Evolutionary conservation across 371 early-diverging fungal genomes (phyloP).

Genomic region (Syncephalastrum racemosum): DNA sequence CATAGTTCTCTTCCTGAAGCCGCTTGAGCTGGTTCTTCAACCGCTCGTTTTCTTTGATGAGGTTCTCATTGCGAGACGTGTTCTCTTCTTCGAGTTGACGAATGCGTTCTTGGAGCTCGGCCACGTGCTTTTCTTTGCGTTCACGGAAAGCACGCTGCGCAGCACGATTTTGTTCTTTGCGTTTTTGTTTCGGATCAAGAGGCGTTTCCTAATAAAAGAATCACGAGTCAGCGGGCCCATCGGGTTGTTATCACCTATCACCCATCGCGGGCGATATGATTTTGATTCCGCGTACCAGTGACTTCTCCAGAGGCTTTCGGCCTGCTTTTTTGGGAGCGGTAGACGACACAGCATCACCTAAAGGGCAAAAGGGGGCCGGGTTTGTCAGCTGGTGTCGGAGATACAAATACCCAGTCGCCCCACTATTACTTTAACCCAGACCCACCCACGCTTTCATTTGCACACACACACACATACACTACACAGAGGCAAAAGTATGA

Average conservation of each 20-base stretch:
- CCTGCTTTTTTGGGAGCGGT: constrained; percentile 36
- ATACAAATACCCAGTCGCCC: not conserved
- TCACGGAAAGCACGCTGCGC: constrained; percentile 80
- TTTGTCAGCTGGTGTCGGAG: too few species aligned
- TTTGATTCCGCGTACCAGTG: constrained; percentile 5
- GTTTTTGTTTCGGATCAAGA: constrained; percentile 55
- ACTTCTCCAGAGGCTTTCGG: constrained; percentile 37
- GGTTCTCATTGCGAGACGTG: constrained; percentile 9
- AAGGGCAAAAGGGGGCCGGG: not conserved
- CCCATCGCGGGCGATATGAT: not conserved
- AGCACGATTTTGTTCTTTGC: constrained; percentile 77
- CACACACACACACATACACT: not conserved
- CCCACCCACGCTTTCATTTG: not conserved
- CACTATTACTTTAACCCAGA: not conserved
- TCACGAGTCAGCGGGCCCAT: constrained; percentile 1
- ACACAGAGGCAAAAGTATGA: not conserved
- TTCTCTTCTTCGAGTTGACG: constrained; percentile 55
- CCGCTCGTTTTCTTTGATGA: constrained; percentile 34
- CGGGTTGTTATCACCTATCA: not conserved
- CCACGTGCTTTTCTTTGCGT: constrained; percentile 69
- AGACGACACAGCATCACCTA: constrained; percentile 1
- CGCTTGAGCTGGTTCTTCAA: constrained; percentile 30
- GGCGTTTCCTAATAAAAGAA: constrained; percentile 1
- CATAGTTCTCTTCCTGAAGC: constrained; percentile 44
- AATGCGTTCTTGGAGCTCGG: constrained; percentile 65